Percentiles rank a stretch among this genome's conserved stretches.
phyloP scores from a whole-genome alignment of 1,284 basidiomycete species.

The Ustilago loliicola region DNA sequence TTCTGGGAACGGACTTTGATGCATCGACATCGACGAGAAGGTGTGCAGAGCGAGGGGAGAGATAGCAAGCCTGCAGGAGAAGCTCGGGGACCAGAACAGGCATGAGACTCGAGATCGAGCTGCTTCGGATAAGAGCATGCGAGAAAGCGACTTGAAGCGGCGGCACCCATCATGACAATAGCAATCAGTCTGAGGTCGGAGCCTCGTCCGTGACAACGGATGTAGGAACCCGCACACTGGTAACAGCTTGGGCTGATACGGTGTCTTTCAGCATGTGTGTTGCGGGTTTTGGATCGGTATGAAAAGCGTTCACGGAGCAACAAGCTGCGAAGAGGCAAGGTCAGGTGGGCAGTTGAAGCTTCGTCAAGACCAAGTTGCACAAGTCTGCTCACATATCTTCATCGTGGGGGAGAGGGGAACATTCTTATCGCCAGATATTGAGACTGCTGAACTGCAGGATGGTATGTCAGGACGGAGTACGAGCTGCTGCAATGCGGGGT shows the following conservation, averaged over 20 bases:
- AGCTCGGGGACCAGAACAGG: constrained; percentile 11
- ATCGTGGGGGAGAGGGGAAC: not conserved
- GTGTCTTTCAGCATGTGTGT: not conserved
- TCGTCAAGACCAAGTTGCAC: constrained; percentile 1
- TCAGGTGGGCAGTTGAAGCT: constrained; percentile 5
- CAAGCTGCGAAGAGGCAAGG: not conserved
- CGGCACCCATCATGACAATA: constrained; percentile 2
- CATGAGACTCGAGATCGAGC: not conserved
- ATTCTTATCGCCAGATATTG: not conserved
- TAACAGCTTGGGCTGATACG: not conserved
- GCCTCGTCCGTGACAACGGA: not conserved
- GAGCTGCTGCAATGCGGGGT: constrained; percentile 15
- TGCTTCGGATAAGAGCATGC: constrained; percentile 6
- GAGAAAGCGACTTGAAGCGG: constrained; percentile 9
- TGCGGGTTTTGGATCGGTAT: not conserved
- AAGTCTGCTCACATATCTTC: not conserved
- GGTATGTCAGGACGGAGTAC: not conserved
- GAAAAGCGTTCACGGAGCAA: not conserved
- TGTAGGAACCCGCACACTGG: not conserved
- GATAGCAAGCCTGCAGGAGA: constrained; percentile 7
- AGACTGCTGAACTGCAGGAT: not conserved
- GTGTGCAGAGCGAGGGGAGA: not conserved
- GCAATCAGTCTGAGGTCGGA: not conserved
- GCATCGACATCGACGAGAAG: not conserved
- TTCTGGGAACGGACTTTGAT: not conserved